A percentile compares a stretch with the other conserved stretches of the same genome.
phyloP scores from a whole-genome alignment of 1,139 yeast species.

The Blastobotrys buckinghamii region DNA sequence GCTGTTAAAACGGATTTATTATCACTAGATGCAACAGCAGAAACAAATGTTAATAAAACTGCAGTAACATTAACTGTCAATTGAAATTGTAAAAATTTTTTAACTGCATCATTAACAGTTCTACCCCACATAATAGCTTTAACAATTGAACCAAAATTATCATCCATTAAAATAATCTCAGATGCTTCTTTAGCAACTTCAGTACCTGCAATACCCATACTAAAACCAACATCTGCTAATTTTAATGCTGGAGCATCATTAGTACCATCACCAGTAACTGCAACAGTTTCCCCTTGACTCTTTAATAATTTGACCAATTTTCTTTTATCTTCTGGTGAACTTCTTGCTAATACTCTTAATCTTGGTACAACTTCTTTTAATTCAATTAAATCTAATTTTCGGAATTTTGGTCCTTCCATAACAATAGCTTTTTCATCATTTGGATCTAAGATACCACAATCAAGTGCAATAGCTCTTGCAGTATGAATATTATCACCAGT shows the following conservation, averaged over 20 bases:
- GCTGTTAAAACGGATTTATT: slow-evolving; percentile 90
- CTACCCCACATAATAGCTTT: slow-evolving; percentile 99
- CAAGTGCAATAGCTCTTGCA: slow-evolving; percentile 82
- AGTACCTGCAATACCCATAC: slow-evolving; percentile 80
- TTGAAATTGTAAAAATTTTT: slow-evolving; percentile 93
- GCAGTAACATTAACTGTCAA: slow-evolving; percentile 95
- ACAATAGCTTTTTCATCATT: slow-evolving; percentile 52
- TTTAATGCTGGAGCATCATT: slow-evolving; percentile 79
- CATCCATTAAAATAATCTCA: slow-evolving; percentile 69
- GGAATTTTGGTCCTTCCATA: slow-evolving; percentile 91
- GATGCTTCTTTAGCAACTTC: slow-evolving; percentile 81
- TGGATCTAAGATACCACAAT: slow-evolving; percentile 70
- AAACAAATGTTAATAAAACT: slow-evolving; percentile 83
- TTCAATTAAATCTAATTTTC: slow-evolving; percentile 58
- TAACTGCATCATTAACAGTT: slow-evolving; percentile 90
- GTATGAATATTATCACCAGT: slow-evolving; percentile 92
- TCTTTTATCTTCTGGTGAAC: slow-evolving; percentile 93
- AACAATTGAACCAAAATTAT: slow-evolving; percentile 90
- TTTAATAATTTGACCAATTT: slow-evolving; percentile 78
- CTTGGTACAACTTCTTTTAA: slow-evolving; percentile 59
- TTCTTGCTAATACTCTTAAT: slow-evolving; percentile 81
- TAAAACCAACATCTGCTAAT: slow-evolving; percentile 78
- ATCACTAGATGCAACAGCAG: slow-evolving; percentile 78
- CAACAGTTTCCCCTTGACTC: slow-evolving; percentile 84
- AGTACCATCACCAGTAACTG: slow-evolving; percentile 97